These are phyloP conservation scores for Sporobolomyces roseus DNA, from an alignment of 768 basidiomycete genomes.

Conservation along the genomic window DNA sequence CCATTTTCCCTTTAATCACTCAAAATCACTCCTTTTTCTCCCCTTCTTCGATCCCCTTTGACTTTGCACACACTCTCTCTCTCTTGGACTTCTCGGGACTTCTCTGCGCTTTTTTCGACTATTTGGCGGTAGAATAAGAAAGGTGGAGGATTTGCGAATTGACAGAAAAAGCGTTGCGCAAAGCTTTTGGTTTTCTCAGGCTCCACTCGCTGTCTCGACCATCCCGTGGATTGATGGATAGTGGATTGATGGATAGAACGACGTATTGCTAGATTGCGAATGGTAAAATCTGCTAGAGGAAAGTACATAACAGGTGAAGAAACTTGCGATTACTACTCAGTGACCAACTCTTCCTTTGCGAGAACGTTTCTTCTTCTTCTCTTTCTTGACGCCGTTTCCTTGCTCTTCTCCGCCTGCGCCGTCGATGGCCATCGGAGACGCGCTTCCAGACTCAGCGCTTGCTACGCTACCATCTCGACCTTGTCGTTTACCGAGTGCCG, in stretches of 20 bases:
- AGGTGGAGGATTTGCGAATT: no score
- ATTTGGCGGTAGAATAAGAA: slow-evolving; percentile 5
- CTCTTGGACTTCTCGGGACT: not conserved
- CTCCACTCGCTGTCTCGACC: not conserved
- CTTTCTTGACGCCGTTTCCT: not conserved
- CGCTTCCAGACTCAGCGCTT: not conserved
- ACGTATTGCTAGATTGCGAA: not conserved
- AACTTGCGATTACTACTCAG: not conserved
- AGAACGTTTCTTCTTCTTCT: slow-evolving; percentile 8
- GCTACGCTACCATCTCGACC: not conserved
- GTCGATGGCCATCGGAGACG: slow-evolving; percentile 8
- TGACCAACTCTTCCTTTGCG: slow-evolving; percentile 10
- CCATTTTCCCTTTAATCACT: not conserved
- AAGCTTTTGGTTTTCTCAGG: no score
- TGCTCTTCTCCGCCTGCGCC: not conserved
- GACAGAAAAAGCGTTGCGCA: no score
- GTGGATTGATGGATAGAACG: no score
- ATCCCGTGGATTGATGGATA: no score
- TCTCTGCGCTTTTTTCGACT: not conserved
- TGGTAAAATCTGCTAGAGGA: not conserved
- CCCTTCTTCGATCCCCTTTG: not conserved
- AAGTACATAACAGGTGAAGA: slow-evolving; percentile 1
- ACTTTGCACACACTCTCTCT: not conserved
- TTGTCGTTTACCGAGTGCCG: not conserved
- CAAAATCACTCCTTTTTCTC: not conserved